Evolutionary conservation across 2,329 filamentous ascomycete genomes (phyloP), one percentile per base, ranked within the genome.

Genomic region (Tolypocladium cylindrosporum): DNA sequence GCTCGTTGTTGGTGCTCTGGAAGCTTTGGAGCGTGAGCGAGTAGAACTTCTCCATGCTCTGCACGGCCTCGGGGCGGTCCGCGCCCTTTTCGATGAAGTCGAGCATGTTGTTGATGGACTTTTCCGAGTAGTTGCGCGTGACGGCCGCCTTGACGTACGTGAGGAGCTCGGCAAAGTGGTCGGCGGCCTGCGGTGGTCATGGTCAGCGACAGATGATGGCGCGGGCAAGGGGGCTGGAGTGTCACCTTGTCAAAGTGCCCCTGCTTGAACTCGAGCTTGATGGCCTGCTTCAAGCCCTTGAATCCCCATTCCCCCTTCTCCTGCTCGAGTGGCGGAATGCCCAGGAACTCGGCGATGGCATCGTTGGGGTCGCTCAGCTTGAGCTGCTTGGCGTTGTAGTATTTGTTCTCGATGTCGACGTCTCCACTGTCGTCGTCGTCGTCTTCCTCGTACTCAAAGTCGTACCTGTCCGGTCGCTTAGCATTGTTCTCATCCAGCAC

Each of bases 301-400:
- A 99, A 99, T 0, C 94, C 94, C 94, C 93, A 97, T 72, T 99
- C 93, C 60, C 91, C 91, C 76, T 97, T 99, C 71, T 96, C 91
- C 57, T 86, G 76, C 73, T 99, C 93, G 52, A 97, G 73, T 16
- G 83, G 79, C 6, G 91, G 91, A 62, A 99, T 88, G 39, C 85
- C 89, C n/a, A 97, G 77, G 67, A 99, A 99, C 71, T 97, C 93
- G 41, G 87, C 85, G 58, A 99, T 89, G 2, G 94, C 94, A 65
- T 91, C 91, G 67, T 94, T 85, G 0, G 93, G 91, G 59, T 92
- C 91, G 61, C 87, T 87, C 50, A 80, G 79, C 78, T 97, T 99
- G 71, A 96, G 86, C 76, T 97, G 93, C 76, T 99, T 99, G 50
- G 94, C 94, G 75, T 97, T 97, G 81, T 97, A 99, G 79, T 99